Evolutionary conservation across 805 yeast genomes (phyloP), one percentile per base, ranked within the genome.

Genomic region (Kuraishia cidri): DNA sequence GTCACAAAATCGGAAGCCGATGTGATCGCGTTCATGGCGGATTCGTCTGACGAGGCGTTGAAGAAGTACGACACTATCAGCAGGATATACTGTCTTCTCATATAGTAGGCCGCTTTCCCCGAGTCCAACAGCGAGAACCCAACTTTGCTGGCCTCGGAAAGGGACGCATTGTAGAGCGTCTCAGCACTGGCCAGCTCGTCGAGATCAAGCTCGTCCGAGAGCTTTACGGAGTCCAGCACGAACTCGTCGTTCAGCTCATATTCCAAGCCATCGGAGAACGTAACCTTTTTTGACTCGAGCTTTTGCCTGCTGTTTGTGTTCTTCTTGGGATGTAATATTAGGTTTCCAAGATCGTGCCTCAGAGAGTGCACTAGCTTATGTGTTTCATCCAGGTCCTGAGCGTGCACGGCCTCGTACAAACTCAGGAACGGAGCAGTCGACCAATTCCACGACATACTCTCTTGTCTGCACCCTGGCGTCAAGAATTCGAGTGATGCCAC

Each of bases 111-210:
- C 5, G 81, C 69, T 37, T 75, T 69, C 1, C 92, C 95, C 14
- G 70, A 62, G 42, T 80, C 87, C 6, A 65, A 40, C 20, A 72
- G 50, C 3, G 64, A 57, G 0, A 66, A 58, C 1, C 81, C 80
- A 17, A 70, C 60, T 8, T 57, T 58, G 5, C 38, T 34, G 6
- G 37, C 31, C 44, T 47, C 56, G 38, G 46, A 52, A 33, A 45
- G 58, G 13, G 58, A 47, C 3, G 86, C 69, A 38, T 55, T 51
- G 32, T 59, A 69, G 3, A 88, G 62, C 18, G 84, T 48, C 47
- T 86, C 83, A 1, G 94, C 92, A 2, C 84, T 70, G 3, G 71
- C 62, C 19, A 82, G 33, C 50, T 90, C 97, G 53, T 90, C 94
- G 32, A 90, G 60, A 31, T 82, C 64, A 33, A 90, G 62, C 24